Conservation (phyloP, 2,329 filamentous ascomycete genomes). For the Stromatinia cepivora region DNA sequence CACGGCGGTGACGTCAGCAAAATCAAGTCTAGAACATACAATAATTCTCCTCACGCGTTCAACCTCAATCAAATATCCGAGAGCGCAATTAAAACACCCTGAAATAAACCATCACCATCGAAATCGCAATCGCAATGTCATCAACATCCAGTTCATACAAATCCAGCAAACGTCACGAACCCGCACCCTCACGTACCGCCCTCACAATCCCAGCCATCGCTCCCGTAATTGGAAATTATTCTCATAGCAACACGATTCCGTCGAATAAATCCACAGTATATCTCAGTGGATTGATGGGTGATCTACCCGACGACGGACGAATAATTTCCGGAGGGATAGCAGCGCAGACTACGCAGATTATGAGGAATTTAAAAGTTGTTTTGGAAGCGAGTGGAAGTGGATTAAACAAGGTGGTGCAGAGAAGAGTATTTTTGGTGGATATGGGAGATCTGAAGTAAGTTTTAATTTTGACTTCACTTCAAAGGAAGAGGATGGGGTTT, state of each 20-base stretch:
- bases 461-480: neutral
- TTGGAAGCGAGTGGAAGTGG: slow-evolving; percentile 17
- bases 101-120: neutral
- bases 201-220: slow-evolving; percentile 17
- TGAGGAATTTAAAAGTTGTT: slow-evolving; percentile 18
- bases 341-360: slow-evolving; percentile 17
- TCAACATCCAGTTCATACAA: slow-evolving; percentile 7
- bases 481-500: neutral
- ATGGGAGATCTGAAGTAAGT: slow-evolving; percentile 21
- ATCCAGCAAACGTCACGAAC: slow-evolving; percentile 13
- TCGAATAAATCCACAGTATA: slow-evolving; percentile 12
- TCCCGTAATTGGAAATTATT: slow-evolving; percentile 12
- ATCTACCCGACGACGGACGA: slow-evolving; percentile 13
- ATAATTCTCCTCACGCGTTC: neutral
- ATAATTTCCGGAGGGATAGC: slow-evolving; percentile 14
- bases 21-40: slow-evolving; percentile 12
- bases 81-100: neutral
- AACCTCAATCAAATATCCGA: neutral
- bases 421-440: slow-evolving; percentile 17
- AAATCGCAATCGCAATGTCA: neutral
- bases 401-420: slow-evolving; percentile 17
- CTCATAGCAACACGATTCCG: slow-evolving; percentile 9
- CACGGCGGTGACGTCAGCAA: neutral
- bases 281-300: slow-evolving; percentile 15
- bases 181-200: neutral